Evolutionary conservation across 768 basidiomycete genomes (phyloP).

Genomic region (Rhodosporidiobolus odoratus): DNA sequence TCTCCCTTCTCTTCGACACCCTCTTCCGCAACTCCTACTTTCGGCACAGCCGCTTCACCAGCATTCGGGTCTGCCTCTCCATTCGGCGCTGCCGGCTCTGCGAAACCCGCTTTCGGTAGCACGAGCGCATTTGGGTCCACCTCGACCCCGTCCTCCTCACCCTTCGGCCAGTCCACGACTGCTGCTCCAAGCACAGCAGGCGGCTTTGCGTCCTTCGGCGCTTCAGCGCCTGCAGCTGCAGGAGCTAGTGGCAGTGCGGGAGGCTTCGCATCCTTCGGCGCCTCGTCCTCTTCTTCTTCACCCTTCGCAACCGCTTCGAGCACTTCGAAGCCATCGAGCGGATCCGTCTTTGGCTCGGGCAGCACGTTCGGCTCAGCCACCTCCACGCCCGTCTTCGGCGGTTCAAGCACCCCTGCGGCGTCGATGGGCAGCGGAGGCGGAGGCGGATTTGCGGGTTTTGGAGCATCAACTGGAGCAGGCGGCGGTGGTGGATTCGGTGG

Average conservation of each 20-base stretch:
- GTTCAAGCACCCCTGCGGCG: neutral
- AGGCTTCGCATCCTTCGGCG: neutral
- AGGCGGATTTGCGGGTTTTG: conserved; percentile 13
- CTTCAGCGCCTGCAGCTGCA: neutral
- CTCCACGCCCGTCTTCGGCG: neutral
- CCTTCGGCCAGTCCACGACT: neutral
- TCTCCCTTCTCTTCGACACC: conserved; percentile 5
- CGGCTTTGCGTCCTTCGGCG: conserved; percentile 25
- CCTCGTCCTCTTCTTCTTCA: neutral
- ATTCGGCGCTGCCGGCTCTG: neutral
- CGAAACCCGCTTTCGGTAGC: conserved; percentile 1
- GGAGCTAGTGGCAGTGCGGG: neutral
- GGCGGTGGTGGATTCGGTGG: conserved; percentile 10
- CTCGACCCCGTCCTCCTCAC: neutral
- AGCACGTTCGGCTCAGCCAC: neutral
- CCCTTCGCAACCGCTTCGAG: neutral
- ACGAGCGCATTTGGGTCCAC: conserved; percentile 22
- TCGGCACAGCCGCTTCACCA: neutral
- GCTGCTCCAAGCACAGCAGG: neutral
- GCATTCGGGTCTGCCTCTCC: conserved; percentile 3
- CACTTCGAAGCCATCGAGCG: neutral
- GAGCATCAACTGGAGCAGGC: conserved; percentile 1
- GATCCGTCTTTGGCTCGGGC: neutral
- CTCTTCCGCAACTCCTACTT: neutral
- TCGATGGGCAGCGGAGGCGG: neutral